Conservation (phyloP, 2,329 filamentous ascomycete genomes). For the Fusarium udum region DNA sequence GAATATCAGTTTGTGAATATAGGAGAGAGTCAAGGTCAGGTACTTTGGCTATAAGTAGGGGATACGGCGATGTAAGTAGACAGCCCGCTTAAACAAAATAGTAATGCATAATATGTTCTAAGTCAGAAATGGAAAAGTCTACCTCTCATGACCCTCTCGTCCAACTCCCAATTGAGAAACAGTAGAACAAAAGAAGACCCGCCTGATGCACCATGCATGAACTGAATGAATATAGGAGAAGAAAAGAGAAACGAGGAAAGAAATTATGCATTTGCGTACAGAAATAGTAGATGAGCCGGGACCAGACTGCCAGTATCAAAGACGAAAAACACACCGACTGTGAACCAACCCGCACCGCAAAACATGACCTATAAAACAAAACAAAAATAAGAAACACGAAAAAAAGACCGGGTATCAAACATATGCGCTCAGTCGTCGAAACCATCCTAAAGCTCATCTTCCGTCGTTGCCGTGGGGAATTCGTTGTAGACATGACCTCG, state of each 20-base stretch:
- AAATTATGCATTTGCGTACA: conserved; percentile 9
- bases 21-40: background rate
- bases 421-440: conserved; percentile 30
- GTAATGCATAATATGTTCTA: conserved; percentile 6
- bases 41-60: background rate
- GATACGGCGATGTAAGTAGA: background rate
- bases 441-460: conserved; percentile 28
- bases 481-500: conserved; percentile 14
- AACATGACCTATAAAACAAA: conserved; percentile 26
- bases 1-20: background rate
- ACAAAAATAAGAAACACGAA: conserved; percentile 17
- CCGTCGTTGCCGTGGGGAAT: conserved; percentile 13
- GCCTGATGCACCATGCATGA: conserved; percentile 32
- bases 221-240: background rate
- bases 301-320: conserved; percentile 11
- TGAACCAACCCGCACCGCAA: conserved; percentile 27
- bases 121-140: background rate
- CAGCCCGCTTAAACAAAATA: background rate
- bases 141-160: conserved; percentile 9
- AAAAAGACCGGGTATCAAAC: conserved; percentile 42
- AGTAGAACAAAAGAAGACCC: conserved; percentile 15
- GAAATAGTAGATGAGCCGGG: conserved; percentile 8
- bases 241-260: background rate
- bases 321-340: conserved; percentile 21
- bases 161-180: conserved; percentile 34